A percentile compares a stretch with the other conserved stretches of the same genome.
phyloP scores from a whole-genome alignment of 2,329 filamentous ascomycete species.

The Alternaria viburni region DNA sequence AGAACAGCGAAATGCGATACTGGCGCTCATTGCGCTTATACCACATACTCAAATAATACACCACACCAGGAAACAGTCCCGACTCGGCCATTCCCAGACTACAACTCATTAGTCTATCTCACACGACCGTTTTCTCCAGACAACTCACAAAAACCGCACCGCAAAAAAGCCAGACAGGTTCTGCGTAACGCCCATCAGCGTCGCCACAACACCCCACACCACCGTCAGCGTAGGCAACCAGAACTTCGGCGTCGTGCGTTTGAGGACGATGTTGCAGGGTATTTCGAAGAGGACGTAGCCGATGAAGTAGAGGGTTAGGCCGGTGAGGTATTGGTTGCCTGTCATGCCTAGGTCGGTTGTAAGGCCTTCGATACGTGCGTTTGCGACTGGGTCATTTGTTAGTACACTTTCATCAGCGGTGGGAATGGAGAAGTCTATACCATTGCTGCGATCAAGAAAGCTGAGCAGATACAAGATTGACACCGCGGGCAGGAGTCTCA shows the following conservation, averaged over 20 bases:
- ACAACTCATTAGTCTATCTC: background rate
- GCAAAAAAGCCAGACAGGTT: conserved; percentile 55
- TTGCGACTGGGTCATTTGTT: conserved; percentile 42
- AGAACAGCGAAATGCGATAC: conserved; percentile 66
- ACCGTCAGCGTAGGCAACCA: conserved; percentile 57
- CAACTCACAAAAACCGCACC: conserved; percentile 54
- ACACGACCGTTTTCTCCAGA: background rate
- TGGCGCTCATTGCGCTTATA: conserved; percentile 66
- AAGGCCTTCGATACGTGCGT: conserved; percentile 53
- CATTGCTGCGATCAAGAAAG: conserved; percentile 48
- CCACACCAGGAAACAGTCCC: conserved; percentile 48
- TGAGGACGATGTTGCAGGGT: conserved; percentile 66
- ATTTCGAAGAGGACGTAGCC: conserved; percentile 60
- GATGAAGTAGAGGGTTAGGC: conserved; percentile 70
- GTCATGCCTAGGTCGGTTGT: conserved; percentile 42
- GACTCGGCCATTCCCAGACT: conserved; percentile 46
- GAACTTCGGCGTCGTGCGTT: conserved; percentile 62
- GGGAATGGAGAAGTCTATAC: conserved; percentile 12
- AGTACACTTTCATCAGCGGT: background rate
- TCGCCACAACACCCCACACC: conserved; percentile 57
- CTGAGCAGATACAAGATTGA: conserved; percentile 50
- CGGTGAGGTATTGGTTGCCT: conserved; percentile 65
- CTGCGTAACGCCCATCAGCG: conserved; percentile 58
- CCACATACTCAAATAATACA: conserved; percentile 68
- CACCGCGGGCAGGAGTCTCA: conserved; percentile 52